Conservation (phyloP, 805 yeast genomes). For the Lachancea mirantina region DNA sequence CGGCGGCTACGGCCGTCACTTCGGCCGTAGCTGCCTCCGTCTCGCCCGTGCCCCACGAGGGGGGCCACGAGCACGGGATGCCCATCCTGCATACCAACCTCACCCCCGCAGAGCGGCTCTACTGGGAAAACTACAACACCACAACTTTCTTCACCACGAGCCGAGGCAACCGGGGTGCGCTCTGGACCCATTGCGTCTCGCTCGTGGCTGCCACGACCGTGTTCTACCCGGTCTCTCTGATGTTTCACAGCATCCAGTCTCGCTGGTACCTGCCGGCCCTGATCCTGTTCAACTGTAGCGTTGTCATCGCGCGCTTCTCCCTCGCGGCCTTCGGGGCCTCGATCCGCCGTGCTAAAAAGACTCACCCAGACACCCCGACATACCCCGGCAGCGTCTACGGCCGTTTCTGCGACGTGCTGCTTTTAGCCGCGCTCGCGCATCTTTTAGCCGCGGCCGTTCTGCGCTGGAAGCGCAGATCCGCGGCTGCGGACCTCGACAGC, state of each 20-base stretch:
- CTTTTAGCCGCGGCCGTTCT: too few relatives aligned
- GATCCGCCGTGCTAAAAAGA: too few relatives aligned
- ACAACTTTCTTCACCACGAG: conserved; percentile 62
- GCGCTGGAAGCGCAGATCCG: too few relatives aligned
- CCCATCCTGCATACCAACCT: conserved; percentile 64
- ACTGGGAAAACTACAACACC: conserved; percentile 75
- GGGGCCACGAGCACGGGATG: conserved; percentile 52
- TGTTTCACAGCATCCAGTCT: conserved; percentile 53
- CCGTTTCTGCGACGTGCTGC: too few relatives aligned
- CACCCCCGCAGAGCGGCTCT: conserved; percentile 62
- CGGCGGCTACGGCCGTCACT: conserved; percentile 6
- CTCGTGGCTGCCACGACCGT: conserved; percentile 42
- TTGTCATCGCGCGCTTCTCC: too few relatives aligned
- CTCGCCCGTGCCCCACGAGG: conserved; percentile 42
- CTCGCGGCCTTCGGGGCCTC: too few relatives aligned
- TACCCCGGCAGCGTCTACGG: too few relatives aligned
- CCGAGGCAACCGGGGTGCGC: conserved; percentile 39
- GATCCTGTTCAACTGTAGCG: too few relatives aligned
- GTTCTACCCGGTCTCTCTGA: conserved; percentile 61
- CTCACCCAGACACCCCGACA: too few relatives aligned
- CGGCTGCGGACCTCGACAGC: too few relatives aligned
- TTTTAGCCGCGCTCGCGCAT: too few relatives aligned
- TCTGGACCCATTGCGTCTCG: conserved; percentile 46
- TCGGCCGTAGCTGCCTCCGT: conserved; percentile 12
- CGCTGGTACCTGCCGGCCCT: conserved; percentile 49